Base-by-base conservation (phyloP, 306 rosid genomes). In the Albizia julibrissin region DNA sequence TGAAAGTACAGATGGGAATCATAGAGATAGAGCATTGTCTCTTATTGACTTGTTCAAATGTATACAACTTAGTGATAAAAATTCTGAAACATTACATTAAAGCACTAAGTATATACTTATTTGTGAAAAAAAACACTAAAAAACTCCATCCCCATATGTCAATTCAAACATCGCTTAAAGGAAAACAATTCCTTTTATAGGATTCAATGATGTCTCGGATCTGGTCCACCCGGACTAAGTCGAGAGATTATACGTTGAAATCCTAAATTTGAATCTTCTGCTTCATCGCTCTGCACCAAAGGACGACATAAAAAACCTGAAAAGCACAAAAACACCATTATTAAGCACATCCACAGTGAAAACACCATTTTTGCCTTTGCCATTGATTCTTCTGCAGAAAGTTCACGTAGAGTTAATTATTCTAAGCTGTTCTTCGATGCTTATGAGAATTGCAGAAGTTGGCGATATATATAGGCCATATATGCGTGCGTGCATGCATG, bases 161-260 rank as follows among this genome's bases (percentile, higher is more conserved):
- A 3, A 37, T 68, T 68, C 13, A n/a, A 37, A 19, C 49, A 10
- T 29, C 8, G 26, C 3, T 11, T 2, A 5, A n/a, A 8, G 1
- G 40, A 52, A 34, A 66, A 31, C 6, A 16, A 8, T 61, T 33
- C 67, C 34, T 61, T 24, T 26, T 1, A 21, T 3, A 3, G 34
- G 67, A 61, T 11, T 61, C 76, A 85, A 44, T 85, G 85, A n/a
- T 85, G 88, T 42, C 29, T 77, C 14, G 83, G 85, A 15, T 81
- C 85, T 66, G 88, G 88, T 37, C 88, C 85, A 0, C 31, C 65
- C 0, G 85, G 85, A 40, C 85, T 79, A 27, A 78, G 81, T 33
- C 84, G 72, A 62, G 74, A 68, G 37, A 76, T 50, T 50, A 18
- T 27, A 18, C 66, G 64, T 81, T 81, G 74, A 26, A 42, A 49